A percentile compares a stretch with the other conserved stretches of the same genome.
These are phyloP conservation scores for Salix exigua DNA, from an alignment of 345 rosid species.

Conservation along the genomic window DNA sequence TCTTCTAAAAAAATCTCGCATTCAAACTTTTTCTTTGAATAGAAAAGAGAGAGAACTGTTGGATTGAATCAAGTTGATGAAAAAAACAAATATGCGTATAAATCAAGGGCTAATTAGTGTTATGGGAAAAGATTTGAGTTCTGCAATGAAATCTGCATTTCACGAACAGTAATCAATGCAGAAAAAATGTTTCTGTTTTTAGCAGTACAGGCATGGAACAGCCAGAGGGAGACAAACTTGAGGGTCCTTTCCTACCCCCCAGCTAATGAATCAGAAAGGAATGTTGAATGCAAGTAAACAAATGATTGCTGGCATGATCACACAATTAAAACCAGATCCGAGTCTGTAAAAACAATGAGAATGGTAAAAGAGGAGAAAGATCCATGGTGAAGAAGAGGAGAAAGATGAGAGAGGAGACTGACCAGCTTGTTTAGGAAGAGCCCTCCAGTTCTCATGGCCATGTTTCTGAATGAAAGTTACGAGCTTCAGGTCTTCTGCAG, in stretches of 20 bases:
- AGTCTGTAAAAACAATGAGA: neutral
- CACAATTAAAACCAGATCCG: neutral
- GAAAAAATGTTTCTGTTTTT: neutral
- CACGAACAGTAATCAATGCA: neutral
- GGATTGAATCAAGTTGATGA: neutral
- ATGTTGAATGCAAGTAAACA: neutral
- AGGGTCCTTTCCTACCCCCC: neutral
- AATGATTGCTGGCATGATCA: neutral
- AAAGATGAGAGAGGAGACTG: slow-evolving; percentile 4
- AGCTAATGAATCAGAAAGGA: neutral
- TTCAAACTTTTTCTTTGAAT: neutral
- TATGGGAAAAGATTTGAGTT: neutral
- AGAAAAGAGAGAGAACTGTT: neutral
- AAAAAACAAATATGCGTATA: neutral
- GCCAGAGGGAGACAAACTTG: neutral
- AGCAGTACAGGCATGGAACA: neutral
- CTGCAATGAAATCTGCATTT: neutral
- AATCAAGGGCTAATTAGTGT: neutral
- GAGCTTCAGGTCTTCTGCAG: slow-evolving; percentile 78
- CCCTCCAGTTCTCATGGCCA: slow-evolving; percentile 92
- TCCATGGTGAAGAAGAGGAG: neutral
- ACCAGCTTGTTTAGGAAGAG: slow-evolving; percentile 94
- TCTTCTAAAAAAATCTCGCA: neutral
- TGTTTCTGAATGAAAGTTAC: slow-evolving; percentile 67
- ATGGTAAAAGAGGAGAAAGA: neutral